Percentiles rank a stretch among this genome's conserved stretches.
Evolutionary conservation across 2,329 filamentous ascomycete genomes (phyloP).

Genomic region (Talaromyces rugulosus): DNA sequence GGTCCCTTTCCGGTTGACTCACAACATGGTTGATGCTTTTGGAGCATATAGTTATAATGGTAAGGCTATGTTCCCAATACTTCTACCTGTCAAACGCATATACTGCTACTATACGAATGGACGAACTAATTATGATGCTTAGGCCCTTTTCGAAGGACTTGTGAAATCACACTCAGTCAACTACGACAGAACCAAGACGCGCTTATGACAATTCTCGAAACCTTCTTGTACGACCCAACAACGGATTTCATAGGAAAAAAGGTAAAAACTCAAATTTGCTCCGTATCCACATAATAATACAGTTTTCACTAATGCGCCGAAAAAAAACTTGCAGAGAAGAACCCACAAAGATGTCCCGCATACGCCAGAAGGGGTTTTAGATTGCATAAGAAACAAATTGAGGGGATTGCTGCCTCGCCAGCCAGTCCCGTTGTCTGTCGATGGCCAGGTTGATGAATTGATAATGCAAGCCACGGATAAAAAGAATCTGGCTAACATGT

Average conservation of each 20-base stretch:
- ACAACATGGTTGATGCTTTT: slow-evolving; percentile 98
- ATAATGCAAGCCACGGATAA: slow-evolving; percentile 81
- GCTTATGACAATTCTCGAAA: slow-evolving; percentile 93
- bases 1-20: slow-evolving; percentile 93
- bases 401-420: slow-evolving; percentile 78
- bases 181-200: slow-evolving; percentile 91
- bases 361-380: slow-evolving; percentile 74
- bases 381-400: slow-evolving; percentile 83
- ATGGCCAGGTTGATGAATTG: slow-evolving; percentile 95
- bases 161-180: slow-evolving; percentile 79
- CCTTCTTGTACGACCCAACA: slow-evolving; percentile 95
- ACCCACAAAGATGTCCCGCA: slow-evolving; percentile 53
- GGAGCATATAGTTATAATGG: slow-evolving; percentile 88
- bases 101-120: neutral
- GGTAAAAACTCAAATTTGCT: slow-evolving; percentile 27
- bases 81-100: neutral
- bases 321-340: slow-evolving; percentile 42
- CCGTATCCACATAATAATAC: neutral
- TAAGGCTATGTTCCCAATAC: slow-evolving; percentile 13
- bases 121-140: neutral
- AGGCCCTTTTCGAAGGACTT: slow-evolving; percentile 82
- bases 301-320: neutral
- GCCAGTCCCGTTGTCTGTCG: slow-evolving; percentile 87
- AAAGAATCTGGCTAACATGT: slow-evolving; percentile 83
- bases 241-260: slow-evolving; percentile 82